Conservation (phyloP, 441 rosid genomes). For the Hypseocharis bilobata region DNA sequence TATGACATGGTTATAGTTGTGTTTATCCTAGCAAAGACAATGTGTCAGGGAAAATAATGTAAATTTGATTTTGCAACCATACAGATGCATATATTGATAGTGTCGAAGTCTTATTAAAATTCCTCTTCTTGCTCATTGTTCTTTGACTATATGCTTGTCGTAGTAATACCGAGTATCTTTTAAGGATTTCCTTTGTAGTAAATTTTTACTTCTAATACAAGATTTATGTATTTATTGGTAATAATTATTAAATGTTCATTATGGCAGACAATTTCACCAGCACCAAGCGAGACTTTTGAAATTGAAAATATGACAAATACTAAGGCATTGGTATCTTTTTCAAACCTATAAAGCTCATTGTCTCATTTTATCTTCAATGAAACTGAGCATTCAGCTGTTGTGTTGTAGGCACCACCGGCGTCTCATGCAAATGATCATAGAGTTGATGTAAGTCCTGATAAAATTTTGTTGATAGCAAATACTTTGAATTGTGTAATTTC, state of each 20-base stretch:
- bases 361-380: background rate
- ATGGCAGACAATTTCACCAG: constrained; percentile 13
- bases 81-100: no score
- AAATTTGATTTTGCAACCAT: no score
- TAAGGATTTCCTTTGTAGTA: no score
- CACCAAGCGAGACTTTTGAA: background rate
- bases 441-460: constrained; percentile 41
- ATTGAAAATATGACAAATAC: constrained; percentile 9
- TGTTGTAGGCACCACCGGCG: constrained; percentile 27
- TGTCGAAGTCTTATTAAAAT: no score
- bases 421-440: constrained; percentile 32
- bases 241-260: background rate
- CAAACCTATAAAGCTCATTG: background rate
- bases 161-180: no score
- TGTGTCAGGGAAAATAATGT: no score
- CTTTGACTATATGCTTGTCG: no score
- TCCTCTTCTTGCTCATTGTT: no score
- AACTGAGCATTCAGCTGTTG: background rate
- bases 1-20: no score
- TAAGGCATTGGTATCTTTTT: constrained; percentile 9
- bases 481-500: no score
- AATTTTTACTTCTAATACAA: no score
- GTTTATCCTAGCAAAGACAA: no score
- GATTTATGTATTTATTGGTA: background rate
- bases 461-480: background rate